Percentiles rank a stretch among this genome's conserved stretches.
phyloP scores from a whole-genome alignment of 1,139 yeast species.

The Taphrina pruni region DNA sequence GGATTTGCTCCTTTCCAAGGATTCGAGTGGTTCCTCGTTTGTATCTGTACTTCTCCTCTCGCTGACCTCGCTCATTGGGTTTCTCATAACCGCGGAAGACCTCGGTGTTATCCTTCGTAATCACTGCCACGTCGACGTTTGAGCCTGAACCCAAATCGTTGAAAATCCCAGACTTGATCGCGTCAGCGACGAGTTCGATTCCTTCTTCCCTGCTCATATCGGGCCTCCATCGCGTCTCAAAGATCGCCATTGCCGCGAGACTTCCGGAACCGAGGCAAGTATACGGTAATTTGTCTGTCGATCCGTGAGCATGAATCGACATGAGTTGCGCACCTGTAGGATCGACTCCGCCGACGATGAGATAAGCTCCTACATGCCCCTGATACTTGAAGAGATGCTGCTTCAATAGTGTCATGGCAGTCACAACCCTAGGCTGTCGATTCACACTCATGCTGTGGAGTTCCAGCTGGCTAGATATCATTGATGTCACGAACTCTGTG shows the following conservation, averaged over 20 bases:
- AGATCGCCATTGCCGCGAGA: slow-evolving; percentile 97
- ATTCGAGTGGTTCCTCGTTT: slow-evolving; percentile 91
- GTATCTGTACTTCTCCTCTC: slow-evolving; percentile 82
- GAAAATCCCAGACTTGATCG: slow-evolving; percentile 98
- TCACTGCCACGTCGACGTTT: slow-evolving; percentile 93
- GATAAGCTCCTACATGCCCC: slow-evolving; percentile 94
- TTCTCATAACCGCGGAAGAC: slow-evolving; percentile 84
- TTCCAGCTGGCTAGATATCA: slow-evolving; percentile 88
- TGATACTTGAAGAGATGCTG: slow-evolving; percentile 96
- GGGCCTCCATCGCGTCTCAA: slow-evolving; percentile 84
- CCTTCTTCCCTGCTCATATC: slow-evolving; percentile 86
- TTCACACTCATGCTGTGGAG: slow-evolving; percentile 81
- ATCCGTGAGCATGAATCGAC: slow-evolving; percentile 96
- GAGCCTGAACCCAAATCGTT: slow-evolving; percentile 98
- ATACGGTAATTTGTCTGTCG: slow-evolving; percentile 72
- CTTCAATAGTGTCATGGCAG: slow-evolving; percentile 89
- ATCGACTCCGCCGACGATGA: slow-evolving; percentile 95
- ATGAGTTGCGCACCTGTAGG: slow-evolving; percentile 90
- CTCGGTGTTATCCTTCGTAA: slow-evolving; percentile 82
- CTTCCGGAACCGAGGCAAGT: slow-evolving; percentile 95
- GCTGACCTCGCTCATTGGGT: slow-evolving; percentile 84
- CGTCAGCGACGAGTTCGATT: slow-evolving; percentile 83
- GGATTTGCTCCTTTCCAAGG: slow-evolving; percentile 63
- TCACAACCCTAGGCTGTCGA: slow-evolving; percentile 89
- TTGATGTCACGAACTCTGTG: slow-evolving; percentile 89